Evolutionary conservation across 345 rosid genomes (phyloP), one percentile per base, ranked within the genome.

Genomic region (Anastatica hierochuntica): DNA sequence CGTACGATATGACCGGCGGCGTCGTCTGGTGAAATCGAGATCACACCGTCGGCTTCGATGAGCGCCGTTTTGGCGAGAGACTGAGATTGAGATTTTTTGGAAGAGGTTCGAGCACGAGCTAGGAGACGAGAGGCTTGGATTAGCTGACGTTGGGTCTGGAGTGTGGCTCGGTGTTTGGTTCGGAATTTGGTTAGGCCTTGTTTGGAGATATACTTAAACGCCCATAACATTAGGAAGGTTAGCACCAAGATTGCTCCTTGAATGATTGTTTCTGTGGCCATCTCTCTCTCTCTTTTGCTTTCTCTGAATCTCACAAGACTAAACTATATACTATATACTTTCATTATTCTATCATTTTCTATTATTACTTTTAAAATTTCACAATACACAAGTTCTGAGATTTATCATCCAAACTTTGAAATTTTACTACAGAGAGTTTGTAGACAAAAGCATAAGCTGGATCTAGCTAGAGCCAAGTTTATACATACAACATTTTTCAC

Each of bases 131-230:
- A 43, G 29, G 68, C 83, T 51, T 70, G 68, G 57, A 61, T 36
- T 21, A 82, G 36, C 56, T 69, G 75, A 33, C 79, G 79, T 50
- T 66, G 72, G 70, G 76, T 17, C 52, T 74, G 82, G 68, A 73
- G 56, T 10, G 70, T 24, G 59, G 72, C 43, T 59, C 80, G 72
- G 69, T 70, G 60, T 42, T 54, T 52, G 60, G 40, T 3, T 17
- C 85, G 90, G 50, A 75, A 56, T 56, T 69, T 76, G 66, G 61
- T 40, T 41, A 81, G 33, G 49, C 67, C 27, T 31, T 72, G 76
- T 48, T 78, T 54, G n/a, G 97, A 88, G 64, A 79, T 50, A 39
- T 80, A 68, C 63, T 82, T 80, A 61, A 84, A 59, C 36, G 64
- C 69, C 29, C 80, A 76, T 70, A 83, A 82, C 72, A 74, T 68